Evolutionary conservation across 2,329 filamentous ascomycete species (phyloP).

Genomic region (Lachnellula arida): DNA sequence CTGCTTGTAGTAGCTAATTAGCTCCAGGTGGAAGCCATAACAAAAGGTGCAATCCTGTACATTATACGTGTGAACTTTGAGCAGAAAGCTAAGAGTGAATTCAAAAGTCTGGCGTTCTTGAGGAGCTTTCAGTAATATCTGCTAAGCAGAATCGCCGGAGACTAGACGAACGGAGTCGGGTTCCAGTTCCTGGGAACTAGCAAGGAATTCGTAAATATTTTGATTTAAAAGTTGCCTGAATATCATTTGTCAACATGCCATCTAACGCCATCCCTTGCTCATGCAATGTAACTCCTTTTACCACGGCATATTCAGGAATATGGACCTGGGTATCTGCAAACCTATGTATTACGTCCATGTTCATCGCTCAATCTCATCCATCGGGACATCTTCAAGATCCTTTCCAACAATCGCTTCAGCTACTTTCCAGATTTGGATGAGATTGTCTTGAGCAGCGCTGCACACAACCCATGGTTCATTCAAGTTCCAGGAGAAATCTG

Average conservation of each 20-base stretch:
- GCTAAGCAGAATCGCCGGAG: no score
- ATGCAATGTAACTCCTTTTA: neutral
- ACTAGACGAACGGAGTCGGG: no score
- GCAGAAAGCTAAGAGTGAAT: no score
- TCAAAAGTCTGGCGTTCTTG: no score
- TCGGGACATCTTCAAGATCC: conserved; percentile 68
- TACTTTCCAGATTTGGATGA: conserved; percentile 92
- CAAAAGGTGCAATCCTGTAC: no score
- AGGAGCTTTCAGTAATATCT: no score
- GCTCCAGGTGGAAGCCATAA: no score
- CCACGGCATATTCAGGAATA: neutral
- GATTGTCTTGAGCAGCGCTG: conserved; percentile 92
- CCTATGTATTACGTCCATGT: conserved; percentile 1
- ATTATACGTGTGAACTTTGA: no score
- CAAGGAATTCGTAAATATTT: neutral
- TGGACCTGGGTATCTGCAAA: conserved; percentile 17
- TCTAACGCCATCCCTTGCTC: neutral
- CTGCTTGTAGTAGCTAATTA: no score
- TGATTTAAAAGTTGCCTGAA: neutral
- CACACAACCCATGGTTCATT: conserved; percentile 97
- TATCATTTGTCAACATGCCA: neutral
- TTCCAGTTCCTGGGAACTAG: no score
- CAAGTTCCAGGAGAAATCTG: conserved; percentile 96
- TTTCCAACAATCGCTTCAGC: conserved; percentile 76
- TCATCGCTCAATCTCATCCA: conserved; percentile 69